Conservation (phyloP, 371 early-diverging fungal species). For the Nematocida ausubeli region DNA sequence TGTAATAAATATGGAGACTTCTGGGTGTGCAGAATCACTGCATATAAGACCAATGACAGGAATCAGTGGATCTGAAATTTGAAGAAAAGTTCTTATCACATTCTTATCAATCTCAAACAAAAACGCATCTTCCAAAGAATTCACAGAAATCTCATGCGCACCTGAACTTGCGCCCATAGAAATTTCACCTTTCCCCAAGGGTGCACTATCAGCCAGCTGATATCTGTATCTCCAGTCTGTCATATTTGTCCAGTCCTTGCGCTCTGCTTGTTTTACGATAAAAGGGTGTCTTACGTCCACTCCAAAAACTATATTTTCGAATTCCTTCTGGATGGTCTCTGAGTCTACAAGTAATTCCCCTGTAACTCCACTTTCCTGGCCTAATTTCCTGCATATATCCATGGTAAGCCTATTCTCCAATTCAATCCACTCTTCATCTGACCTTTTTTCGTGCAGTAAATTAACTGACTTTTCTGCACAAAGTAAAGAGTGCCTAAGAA, state of each 20-base stretch:
- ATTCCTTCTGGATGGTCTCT: neutral
- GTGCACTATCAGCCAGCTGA: neutral
- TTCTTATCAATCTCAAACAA: neutral
- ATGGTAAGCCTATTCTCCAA: conserved; percentile 76
- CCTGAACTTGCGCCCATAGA: too few species aligned
- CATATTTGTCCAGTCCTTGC: neutral
- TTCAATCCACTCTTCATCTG: conserved; percentile 92
- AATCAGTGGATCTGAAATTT: neutral
- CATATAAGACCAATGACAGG: neutral
- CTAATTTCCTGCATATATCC: neutral
- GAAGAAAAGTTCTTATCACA: neutral
- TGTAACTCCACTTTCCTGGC: neutral
- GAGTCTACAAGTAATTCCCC: neutral
- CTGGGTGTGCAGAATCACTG: neutral
- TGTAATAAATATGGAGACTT: neutral
- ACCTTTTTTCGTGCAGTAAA: conserved; percentile 79
- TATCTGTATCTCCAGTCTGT: conserved; percentile 1
- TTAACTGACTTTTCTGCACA: conserved; percentile 88
- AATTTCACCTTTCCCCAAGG: too few species aligned
- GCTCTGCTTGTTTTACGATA: neutral
- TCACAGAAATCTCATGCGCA: too few species aligned
- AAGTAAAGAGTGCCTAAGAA: conserved; percentile 86
- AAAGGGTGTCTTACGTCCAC: neutral
- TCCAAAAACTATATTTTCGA: neutral
- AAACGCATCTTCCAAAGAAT: too few species aligned